Conservation (phyloP, 768 basidiomycete genomes). For the Boletus subparvulus region DNA sequence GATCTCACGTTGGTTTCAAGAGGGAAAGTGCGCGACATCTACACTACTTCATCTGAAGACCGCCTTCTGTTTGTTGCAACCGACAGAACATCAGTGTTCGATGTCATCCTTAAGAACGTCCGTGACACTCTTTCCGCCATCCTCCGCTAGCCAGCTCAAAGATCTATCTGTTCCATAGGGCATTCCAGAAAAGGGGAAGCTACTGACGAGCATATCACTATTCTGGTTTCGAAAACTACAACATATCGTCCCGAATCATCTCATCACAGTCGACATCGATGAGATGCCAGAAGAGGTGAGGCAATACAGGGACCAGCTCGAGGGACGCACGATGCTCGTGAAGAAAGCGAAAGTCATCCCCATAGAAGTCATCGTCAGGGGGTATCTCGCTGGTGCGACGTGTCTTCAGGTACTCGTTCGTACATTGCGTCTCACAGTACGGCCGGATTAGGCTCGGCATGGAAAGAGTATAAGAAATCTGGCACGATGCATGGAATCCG, state of each 20-base stretch:
- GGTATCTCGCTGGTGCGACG: slow-evolving; percentile 86
- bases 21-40: slow-evolving; percentile 98
- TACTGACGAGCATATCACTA: slow-evolving; percentile 85
- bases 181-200: slow-evolving; percentile 89
- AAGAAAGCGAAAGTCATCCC: slow-evolving; percentile 85
- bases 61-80: slow-evolving; percentile 90
- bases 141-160: neutral
- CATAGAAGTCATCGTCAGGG: slow-evolving; percentile 93
- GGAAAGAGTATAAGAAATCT: slow-evolving; percentile 87
- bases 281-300: slow-evolving; percentile 82
- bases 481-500: slow-evolving; percentile 87
- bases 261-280: slow-evolving; percentile 72
- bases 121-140: slow-evolving; percentile 31
- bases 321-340: slow-evolving; percentile 89
- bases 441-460: slow-evolving; percentile 77
- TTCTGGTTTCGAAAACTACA: slow-evolving; percentile 93
- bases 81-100: slow-evolving; percentile 95
- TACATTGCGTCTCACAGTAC: slow-evolving; percentile 6
- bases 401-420: neutral
- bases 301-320: slow-evolving; percentile 72
- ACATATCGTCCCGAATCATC: slow-evolving; percentile 84
- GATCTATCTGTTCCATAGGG: slow-evolving; percentile 51
- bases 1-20: slow-evolving; percentile 70
- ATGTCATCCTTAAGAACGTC: slow-evolving; percentile 92
- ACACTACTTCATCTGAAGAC: slow-evolving; percentile 66